These are phyloP conservation scores for Kwoniella botswanensis DNA, from an alignment of 768 basidiomycete genomes.

Conservation along the genomic window DNA sequence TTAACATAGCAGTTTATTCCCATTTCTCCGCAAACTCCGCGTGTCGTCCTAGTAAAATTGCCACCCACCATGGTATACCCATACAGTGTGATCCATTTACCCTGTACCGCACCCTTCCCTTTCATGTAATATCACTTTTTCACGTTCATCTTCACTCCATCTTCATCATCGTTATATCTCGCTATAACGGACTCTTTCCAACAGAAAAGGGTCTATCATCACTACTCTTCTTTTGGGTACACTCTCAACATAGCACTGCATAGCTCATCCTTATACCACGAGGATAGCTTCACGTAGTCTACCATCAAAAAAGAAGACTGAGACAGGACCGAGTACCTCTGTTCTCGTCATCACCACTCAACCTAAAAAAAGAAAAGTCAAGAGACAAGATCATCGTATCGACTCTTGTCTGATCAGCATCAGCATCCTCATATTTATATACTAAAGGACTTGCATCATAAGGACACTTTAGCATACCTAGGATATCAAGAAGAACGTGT, in stretches of 20 bases:
- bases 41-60: neutral
- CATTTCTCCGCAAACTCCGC: constrained; percentile 19
- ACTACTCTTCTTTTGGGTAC: neutral
- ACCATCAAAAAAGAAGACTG: neutral
- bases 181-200: constrained; percentile 19
- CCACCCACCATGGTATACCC: neutral
- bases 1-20: neutral
- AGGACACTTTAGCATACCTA: neutral
- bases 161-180: constrained; percentile 8
- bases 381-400: neutral
- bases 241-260: neutral
- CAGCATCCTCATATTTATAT: neutral
- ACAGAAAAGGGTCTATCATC: constrained; percentile 13
- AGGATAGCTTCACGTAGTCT: constrained; percentile 1
- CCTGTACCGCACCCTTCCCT: neutral
- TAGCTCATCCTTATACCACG: neutral
- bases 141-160: neutral
- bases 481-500: neutral
- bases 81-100: neutral
- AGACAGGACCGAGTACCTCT: neutral
- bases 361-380: constrained; percentile 6
- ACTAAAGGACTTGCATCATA: neutral
- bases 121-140: neutral
- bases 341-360: constrained; percentile 16
- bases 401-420: too few relatives aligned